Evolutionary conservation across 495 filamentous ascomycete genomes (phyloP).

Genomic region (Tricharina praecox): DNA sequence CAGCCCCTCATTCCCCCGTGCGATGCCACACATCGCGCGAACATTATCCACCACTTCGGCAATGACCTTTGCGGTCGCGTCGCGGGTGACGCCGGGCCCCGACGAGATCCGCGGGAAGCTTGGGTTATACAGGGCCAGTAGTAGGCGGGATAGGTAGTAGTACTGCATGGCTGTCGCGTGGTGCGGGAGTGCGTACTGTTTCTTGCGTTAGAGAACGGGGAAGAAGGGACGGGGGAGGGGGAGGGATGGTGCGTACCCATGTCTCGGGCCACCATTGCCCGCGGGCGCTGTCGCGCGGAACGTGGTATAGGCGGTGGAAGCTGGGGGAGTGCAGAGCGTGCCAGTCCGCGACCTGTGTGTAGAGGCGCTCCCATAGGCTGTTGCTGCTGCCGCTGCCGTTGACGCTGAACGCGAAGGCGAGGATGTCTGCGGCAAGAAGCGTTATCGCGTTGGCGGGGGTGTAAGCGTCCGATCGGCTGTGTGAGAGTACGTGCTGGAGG

Average conservation of each 20-base stretch:
- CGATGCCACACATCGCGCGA: neutral
- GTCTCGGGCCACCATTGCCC: neutral
- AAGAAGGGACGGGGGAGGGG: too few species aligned
- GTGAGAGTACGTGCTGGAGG: neutral
- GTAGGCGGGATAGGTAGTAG: constrained; percentile 1
- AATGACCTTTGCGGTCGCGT: neutral
- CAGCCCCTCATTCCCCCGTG: neutral
- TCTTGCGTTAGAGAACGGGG: too few species aligned
- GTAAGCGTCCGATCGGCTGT: neutral
- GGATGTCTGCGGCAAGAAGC: neutral
- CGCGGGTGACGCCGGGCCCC: neutral
- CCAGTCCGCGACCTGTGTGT: neutral
- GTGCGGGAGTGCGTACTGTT: neutral
- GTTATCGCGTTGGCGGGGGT: neutral
- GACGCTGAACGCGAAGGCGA: neutral
- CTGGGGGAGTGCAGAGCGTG: neutral
- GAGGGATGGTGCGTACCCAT: too few species aligned
- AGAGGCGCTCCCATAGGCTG: neutral
- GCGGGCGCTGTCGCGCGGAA: neutral
- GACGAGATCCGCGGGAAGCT: neutral
- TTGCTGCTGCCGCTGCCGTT: neutral
- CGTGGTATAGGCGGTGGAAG: neutral
- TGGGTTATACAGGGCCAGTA: neutral
- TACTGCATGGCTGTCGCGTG: neutral
- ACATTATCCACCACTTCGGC: neutral